Base-by-base conservation (phyloP, 2,329 filamentous ascomycete genomes). In the Diplodia corticola region DNA sequence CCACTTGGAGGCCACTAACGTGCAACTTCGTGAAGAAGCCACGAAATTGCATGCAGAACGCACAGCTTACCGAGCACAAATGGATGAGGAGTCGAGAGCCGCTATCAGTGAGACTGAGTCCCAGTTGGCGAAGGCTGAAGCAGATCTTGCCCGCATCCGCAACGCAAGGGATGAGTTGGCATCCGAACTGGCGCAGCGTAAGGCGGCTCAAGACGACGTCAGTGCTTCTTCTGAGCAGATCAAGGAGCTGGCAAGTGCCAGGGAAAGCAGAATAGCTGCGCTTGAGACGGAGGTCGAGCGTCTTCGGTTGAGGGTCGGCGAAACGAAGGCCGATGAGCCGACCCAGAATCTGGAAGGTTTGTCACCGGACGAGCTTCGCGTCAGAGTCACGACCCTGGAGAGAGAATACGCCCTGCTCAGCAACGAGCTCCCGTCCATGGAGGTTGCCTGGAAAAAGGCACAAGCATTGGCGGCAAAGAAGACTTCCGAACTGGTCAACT, bases 361-460 rank as follows among this genome's bases (percentile, higher is more conserved):
- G 59, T 82, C 87, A 1, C 73, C 84, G 0, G 91, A 95, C 33
- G 89, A 95, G 66, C 81, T 98, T 63, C 89, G 88, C 35, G 80
- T 84, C 64, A 92, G 90, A 76, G 90, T 93, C 72, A 83, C 85
- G 67, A 91, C 89, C 70, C 80, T 98, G 57, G 88, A 93, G 72
- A 88, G 87, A 70, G 91, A 96, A 74, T 94, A 93, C 74, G 84
- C 89, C 50, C 88, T 95, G 63, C 89, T 99, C 69, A 93, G 92
- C 73, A 89, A 89, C 69, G 95, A 99, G 78, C 79, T 99, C 65
- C 89, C 92, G 2, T 91, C 92, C 0, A 92, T 99, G 82, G 93
- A 96, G 75, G 89, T 88, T 63, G 94, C 94, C 0, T 97, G 93
- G 82, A 96, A 91, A 78, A 94, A 93, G 77, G 91, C 93, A 63